Evolutionary conservation across 148 eudicot genomes (phyloP).

Genomic region (Nepenthes gracilis): DNA sequence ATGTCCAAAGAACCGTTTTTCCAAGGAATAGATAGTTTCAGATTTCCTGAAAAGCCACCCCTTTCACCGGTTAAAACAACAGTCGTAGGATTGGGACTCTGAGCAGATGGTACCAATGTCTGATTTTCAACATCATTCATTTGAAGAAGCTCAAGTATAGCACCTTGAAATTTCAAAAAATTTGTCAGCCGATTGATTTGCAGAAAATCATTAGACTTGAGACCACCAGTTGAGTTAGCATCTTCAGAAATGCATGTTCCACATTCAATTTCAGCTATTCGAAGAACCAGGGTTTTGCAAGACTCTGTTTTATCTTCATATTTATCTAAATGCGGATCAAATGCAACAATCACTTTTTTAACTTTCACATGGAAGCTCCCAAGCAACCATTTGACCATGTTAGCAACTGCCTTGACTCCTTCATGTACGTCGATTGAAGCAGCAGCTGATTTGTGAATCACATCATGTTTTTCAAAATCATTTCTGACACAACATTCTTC

Average conservation of each 20-base stretch:
- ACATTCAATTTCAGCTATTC: conserved; percentile 63
- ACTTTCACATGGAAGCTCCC: conserved; percentile 73
- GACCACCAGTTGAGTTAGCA: conserved; percentile 11
- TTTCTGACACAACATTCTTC: conserved; percentile 8
- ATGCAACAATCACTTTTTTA: conserved; percentile 60
- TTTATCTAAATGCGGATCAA: conserved; percentile 39
- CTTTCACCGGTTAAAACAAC: conserved; percentile 51
- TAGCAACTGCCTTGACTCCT: conserved; percentile 92
- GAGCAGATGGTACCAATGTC: conserved; percentile 14
- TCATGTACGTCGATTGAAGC: conserved; percentile 65
- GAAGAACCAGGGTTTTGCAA: conserved; percentile 57
- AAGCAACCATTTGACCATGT: conserved; percentile 81
- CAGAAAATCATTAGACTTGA: conserved; percentile 28
- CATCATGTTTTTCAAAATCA: conserved; percentile 24
- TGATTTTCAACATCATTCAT: conserved; percentile 30
- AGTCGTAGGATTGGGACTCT: conserved; percentile 14
- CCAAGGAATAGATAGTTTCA: conserved; percentile 79
- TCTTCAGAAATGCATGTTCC: conserved; percentile 66
- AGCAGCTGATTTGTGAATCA: conserved; percentile 8
- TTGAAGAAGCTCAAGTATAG: conserved; percentile 62
- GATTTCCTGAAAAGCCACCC: conserved; percentile 72
- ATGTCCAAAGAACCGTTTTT: conserved; percentile 82
- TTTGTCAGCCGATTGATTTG: conserved; percentile 56
- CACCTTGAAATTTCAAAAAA: conserved; percentile 72
- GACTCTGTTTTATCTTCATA: conserved; percentile 21